Percentiles rank a stretch among this genome's conserved stretches.
Evolutionary conservation across 2,329 filamentous ascomycete genomes (phyloP).

Genomic region (Colletotrichum sp.): DNA sequence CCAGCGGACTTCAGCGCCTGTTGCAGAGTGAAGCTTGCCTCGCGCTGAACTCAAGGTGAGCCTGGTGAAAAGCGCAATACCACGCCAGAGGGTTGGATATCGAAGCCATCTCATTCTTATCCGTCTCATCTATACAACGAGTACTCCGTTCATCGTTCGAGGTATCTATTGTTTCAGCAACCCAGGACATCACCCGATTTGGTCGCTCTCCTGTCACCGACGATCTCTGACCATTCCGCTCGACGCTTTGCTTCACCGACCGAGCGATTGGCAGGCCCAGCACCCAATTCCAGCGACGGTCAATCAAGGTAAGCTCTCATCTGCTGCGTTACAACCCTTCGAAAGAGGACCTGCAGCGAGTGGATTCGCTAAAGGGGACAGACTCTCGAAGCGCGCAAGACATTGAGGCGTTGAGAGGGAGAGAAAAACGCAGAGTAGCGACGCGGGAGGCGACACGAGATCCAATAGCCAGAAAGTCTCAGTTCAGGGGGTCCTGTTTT

Average conservation of each 20-base stretch:
- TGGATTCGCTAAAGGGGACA: conserved; percentile 3
- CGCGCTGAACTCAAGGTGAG: conserved; percentile 14
- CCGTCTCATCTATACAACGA: not conserved
- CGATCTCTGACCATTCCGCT: conserved; percentile 4
- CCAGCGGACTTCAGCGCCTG: conserved; percentile 18
- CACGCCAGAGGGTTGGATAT: not conserved
- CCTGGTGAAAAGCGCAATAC: not conserved
- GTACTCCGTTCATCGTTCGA: not conserved
- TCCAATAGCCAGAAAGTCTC: conserved; percentile 13
- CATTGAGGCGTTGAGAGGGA: not conserved
- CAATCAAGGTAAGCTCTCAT: not conserved
- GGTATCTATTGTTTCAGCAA: not conserved
- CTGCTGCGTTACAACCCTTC: not conserved
- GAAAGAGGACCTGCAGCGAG: not conserved
- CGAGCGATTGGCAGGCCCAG: not conserved
- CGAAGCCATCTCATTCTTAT: not conserved
- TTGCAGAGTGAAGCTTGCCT: conserved; percentile 10
- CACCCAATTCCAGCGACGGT: not conserved
- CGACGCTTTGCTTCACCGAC: not conserved
- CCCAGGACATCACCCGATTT: not conserved
- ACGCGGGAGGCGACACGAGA: conserved; percentile 6
- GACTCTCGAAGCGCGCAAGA: not conserved
- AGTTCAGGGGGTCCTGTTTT: conserved; percentile 14
- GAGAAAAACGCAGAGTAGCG: not conserved
- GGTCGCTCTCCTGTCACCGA: not conserved